These are phyloP conservation scores for Heimioporus sp. DNA, from an alignment of 768 basidiomycete species.

Conservation along the genomic window DNA sequence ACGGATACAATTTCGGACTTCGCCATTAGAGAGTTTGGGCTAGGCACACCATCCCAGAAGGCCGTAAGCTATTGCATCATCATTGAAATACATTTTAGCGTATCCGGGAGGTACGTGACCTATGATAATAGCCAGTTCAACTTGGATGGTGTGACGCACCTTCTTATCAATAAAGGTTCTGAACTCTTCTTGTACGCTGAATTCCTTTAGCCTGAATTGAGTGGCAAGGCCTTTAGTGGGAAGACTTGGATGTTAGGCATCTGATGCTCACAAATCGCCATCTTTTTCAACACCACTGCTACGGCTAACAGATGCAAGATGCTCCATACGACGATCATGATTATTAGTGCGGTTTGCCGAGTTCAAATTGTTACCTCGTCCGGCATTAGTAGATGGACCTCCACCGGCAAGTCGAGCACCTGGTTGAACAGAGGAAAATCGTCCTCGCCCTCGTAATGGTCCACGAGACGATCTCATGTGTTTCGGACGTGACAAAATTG, in stretches of 20 bases:
- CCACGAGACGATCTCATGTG: slow-evolving; percentile 14
- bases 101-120: background rate
- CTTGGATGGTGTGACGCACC: slow-evolving; percentile 36
- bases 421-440: slow-evolving; percentile 1
- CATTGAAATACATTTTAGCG: background rate
- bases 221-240: slow-evolving; percentile 21
- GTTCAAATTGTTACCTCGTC: slow-evolving; percentile 1
- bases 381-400: background rate
- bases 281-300: slow-evolving; percentile 74
- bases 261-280: slow-evolving; percentile 68
- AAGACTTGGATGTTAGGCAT: background rate
- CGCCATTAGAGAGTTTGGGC: too few relatives aligned
- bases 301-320: slow-evolving; percentile 70
- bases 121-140: background rate
- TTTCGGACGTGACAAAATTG: background rate
- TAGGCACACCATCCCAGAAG: slow-evolving; percentile 35
- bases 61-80: slow-evolving; percentile 42
- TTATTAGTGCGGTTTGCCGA: background rate
- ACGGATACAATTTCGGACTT: slow-evolving; percentile 6
- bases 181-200: slow-evolving; percentile 63
- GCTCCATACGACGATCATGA: slow-evolving; percentile 47
- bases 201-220: slow-evolving; percentile 56
- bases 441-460: slow-evolving; percentile 10
- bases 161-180: slow-evolving; percentile 61
- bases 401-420: background rate